A percentile compares a stretch with the other conserved stretches of the same genome.
phyloP scores from a whole-genome alignment of 2,329 filamentous ascomycete species.

The Aspergillus terreus region DNA sequence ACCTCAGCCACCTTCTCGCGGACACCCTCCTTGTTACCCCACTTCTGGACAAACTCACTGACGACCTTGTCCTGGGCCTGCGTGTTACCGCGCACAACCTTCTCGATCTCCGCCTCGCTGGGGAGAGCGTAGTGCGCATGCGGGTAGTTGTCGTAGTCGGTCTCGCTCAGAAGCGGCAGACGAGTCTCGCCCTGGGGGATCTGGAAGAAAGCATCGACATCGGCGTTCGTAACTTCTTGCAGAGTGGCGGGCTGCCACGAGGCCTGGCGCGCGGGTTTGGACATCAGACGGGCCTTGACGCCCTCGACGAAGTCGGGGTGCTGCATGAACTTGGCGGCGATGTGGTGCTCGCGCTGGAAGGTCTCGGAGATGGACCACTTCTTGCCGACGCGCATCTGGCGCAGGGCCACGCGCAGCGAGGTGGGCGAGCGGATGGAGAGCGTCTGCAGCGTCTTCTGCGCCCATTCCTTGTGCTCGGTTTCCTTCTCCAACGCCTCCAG shows the following conservation, averaged over 20 bases:
- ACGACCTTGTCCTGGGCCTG: slow-evolving; percentile 58
- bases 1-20: slow-evolving; percentile 66
- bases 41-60: slow-evolving; percentile 57
- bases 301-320: slow-evolving; percentile 90
- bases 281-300: slow-evolving; percentile 74
- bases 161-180: slow-evolving; percentile 59
- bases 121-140: slow-evolving; percentile 67
- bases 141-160: slow-evolving; percentile 70
- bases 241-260: slow-evolving; percentile 74
- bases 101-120: slow-evolving; percentile 56
- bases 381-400: slow-evolving; percentile 73
- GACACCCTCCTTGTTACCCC: slow-evolving; percentile 65
- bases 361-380: slow-evolving; percentile 79
- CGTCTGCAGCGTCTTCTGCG: slow-evolving; percentile 69
- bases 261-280: slow-evolving; percentile 63
- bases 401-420: slow-evolving; percentile 76
- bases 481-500: slow-evolving; percentile 61
- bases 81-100: slow-evolving; percentile 39
- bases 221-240: slow-evolving; percentile 57
- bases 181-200: slow-evolving; percentile 42
- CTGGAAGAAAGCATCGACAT: slow-evolving; percentile 68
- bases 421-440: slow-evolving; percentile 79
- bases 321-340: slow-evolving; percentile 83
- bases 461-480: slow-evolving; percentile 65
- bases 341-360: slow-evolving; percentile 80